These are phyloP conservation scores for Solanum chaucha DNA, from an alignment of 257 asterid genomes.

Conservation along the genomic window DNA sequence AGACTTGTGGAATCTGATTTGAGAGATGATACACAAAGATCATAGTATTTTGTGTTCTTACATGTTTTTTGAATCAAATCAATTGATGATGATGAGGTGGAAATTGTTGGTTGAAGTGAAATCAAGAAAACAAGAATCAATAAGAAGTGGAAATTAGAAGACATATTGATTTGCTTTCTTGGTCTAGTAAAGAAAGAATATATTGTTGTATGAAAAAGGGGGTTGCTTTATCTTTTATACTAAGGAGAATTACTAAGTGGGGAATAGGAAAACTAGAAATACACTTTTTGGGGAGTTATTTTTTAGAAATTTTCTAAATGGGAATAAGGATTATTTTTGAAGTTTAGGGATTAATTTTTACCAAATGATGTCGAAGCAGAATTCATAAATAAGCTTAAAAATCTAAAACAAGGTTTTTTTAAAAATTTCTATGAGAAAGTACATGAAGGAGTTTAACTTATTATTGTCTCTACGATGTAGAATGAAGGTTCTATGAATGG, in stretches of 20 bases:
- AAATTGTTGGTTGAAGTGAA: slow-evolving; percentile 8
- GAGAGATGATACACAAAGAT: slow-evolving; percentile 63
- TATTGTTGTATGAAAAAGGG: background rate
- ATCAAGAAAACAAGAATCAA: slow-evolving; percentile 13
- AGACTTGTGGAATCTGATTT: slow-evolving; percentile 44
- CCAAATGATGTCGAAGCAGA: no score
- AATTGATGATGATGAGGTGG: slow-evolving; percentile 9
- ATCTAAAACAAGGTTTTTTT: no score
- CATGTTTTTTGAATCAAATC: slow-evolving; percentile 61
- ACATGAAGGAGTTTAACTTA: no score
- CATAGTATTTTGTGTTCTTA: slow-evolving; percentile 59
- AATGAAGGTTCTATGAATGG: background rate
- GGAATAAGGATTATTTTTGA: background rate
- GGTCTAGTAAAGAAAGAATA: background rate
- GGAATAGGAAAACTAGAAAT: background rate
- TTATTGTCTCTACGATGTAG: no score
- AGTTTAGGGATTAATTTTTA: no score
- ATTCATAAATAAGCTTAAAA: no score
- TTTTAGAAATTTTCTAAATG: background rate
- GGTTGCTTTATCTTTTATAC: background rate
- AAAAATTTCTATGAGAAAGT: no score
- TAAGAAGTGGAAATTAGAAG: slow-evolving; percentile 2
- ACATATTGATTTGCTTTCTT: slow-evolving; percentile 2
- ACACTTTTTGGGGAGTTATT: background rate
- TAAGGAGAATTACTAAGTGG: background rate